Conservation (phyloP, 2,329 filamentous ascomycete species). For the Colletotrichum sublineola region DNA sequence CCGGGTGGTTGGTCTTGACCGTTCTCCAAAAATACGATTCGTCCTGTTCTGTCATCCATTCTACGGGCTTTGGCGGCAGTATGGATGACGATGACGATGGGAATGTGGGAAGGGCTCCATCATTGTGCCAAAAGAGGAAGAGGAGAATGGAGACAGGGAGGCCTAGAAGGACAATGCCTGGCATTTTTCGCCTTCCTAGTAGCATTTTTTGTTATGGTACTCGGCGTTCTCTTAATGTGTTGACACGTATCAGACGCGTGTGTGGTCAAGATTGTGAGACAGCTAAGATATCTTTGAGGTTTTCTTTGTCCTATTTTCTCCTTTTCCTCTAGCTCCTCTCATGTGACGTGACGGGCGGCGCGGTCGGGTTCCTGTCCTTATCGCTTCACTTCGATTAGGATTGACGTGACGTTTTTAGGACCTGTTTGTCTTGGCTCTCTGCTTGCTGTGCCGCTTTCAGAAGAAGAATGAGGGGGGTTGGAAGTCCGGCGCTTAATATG, state of each 20-base stretch:
- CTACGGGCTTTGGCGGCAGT: constrained; percentile 1
- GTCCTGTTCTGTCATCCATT: constrained; percentile 16
- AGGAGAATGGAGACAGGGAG: constrained; percentile 27
- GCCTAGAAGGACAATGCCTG: constrained; percentile 13
- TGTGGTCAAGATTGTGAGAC: not conserved
- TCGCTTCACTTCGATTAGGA: not conserved
- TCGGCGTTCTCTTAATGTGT: not conserved
- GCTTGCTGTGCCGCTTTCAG: not conserved
- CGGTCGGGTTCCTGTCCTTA: constrained; percentile 1
- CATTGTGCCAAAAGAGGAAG: constrained; percentile 32
- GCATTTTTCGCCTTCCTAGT: not conserved
- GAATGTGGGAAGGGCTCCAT: constrained; percentile 1
- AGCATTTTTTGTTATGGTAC: not conserved
- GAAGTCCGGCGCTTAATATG: constrained; percentile 15
- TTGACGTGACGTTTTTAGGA: not conserved
- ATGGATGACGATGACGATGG: constrained; percentile 2
- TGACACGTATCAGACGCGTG: not conserved
- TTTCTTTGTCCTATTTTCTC: not conserved
- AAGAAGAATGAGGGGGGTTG: not conserved
- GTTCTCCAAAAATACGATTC: constrained; percentile 43
- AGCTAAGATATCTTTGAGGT: not conserved
- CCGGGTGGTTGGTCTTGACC: constrained; percentile 41
- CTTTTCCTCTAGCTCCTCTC: not conserved
- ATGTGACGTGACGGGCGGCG: constrained; percentile 55
- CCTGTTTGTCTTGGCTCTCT: not conserved